Percentiles rank a stretch among this genome's conserved stretches.
phyloP scores from a whole-genome alignment of 768 basidiomycete genomes.

The Mycena belliarum region DNA sequence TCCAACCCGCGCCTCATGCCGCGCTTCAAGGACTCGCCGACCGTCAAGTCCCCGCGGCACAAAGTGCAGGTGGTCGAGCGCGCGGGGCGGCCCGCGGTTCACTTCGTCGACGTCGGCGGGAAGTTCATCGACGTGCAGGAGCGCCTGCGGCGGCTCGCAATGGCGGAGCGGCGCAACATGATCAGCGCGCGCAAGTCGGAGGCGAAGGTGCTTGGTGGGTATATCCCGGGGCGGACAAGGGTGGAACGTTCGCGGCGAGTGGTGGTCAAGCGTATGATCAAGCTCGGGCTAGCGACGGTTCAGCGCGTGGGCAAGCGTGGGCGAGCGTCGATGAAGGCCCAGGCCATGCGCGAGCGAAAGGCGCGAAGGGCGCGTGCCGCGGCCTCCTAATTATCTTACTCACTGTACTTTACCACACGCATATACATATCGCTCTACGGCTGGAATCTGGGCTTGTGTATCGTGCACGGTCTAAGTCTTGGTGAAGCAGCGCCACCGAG shows the following conservation, averaged over 20 bases:
- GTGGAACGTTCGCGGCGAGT: conserved; percentile 6
- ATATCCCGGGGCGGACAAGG: conserved; percentile 1
- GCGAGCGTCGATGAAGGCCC: too few relatives aligned
- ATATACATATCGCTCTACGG: too few relatives aligned
- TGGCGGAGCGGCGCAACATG: conserved; percentile 48
- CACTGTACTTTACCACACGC: too few relatives aligned
- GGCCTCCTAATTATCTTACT: too few relatives aligned
- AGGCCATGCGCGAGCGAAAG: too few relatives aligned
- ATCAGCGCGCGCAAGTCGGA: conserved; percentile 27
- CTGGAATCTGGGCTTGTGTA: too few relatives aligned
- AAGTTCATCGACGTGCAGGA: conserved; percentile 65
- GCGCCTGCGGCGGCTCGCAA: conserved; percentile 48
- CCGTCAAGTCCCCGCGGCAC: conserved; percentile 36
- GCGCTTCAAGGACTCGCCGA: conserved; percentile 36
- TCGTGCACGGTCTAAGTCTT: too few relatives aligned
- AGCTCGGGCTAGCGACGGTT: too few relatives aligned
- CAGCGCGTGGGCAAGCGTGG: too few relatives aligned
- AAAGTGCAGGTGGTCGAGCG: conserved; percentile 40
- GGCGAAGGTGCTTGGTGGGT: conserved; percentile 23
- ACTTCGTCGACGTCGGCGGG: conserved; percentile 74
- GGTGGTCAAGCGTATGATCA: not conserved
- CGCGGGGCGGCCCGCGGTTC: conserved; percentile 53
- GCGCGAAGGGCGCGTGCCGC: too few relatives aligned
- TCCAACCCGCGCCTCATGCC: conserved; percentile 42
- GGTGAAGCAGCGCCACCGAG: too few relatives aligned